Conservation (phyloP, 345 rosid species). For the Hibiscus mutabilis region DNA sequence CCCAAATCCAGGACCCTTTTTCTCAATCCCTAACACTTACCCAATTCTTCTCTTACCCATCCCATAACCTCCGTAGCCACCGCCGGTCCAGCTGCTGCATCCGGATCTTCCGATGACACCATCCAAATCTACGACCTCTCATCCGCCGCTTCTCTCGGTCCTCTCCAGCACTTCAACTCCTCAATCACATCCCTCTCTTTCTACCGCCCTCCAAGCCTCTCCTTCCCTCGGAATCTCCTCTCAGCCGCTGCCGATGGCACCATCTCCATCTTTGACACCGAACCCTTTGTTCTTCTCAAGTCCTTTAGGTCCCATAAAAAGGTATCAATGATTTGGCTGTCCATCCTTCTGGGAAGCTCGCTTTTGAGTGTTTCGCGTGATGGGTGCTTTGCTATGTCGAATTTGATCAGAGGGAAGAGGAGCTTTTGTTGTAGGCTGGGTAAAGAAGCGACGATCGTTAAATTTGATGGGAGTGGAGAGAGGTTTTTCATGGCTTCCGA, state of each 20-base stretch:
- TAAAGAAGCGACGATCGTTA: constrained; percentile 60
- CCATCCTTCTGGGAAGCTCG: constrained; percentile 81
- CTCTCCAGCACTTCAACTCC: constrained; percentile 66
- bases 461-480: constrained; percentile 53
- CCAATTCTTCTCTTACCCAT: constrained; percentile 81
- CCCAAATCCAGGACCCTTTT: constrained; percentile 26
- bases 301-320: constrained; percentile 59
- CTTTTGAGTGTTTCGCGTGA: constrained; percentile 74
- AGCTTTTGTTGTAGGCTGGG: constrained; percentile 68
- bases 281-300: constrained; percentile 76
- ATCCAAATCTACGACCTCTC: constrained; percentile 82
- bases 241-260: constrained; percentile 81
- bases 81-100: constrained; percentile 74
- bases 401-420: constrained; percentile 82
- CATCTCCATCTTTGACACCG: constrained; percentile 74
- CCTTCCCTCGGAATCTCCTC: constrained; percentile 83
- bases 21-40: constrained; percentile 40
- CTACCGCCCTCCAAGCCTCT: constrained; percentile 60
- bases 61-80: constrained; percentile 75
- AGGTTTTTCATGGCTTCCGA: constrained; percentile 65
- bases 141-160: constrained; percentile 76
- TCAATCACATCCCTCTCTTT: constrained; percentile 76
- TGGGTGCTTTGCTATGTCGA: constrained; percentile 77
- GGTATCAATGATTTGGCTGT: constrained; percentile 62
- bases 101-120: constrained; percentile 78